Conservation (phyloP, 192 early-diverging fungal species). For the Phlyctochytrium bullatum region DNA sequence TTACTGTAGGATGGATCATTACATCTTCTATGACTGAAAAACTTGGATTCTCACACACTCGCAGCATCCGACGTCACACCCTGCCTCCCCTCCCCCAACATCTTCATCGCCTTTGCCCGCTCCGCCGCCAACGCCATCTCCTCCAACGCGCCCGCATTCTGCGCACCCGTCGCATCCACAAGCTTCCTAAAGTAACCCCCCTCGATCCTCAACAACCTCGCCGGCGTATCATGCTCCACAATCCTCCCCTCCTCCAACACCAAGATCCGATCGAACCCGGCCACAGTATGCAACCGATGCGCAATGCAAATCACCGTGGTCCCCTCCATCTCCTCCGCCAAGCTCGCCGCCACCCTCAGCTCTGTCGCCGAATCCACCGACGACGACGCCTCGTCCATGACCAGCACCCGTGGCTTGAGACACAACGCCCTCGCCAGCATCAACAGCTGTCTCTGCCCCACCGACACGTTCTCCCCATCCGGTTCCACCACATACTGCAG, state of each 20-base stretch:
- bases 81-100: no score
- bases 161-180: conserved; percentile 58
- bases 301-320: conserved; percentile 72
- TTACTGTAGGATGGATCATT: no score
- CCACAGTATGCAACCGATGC: conserved; percentile 63
- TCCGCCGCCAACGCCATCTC: no score
- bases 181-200: conserved; percentile 66
- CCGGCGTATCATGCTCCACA: conserved; percentile 65
- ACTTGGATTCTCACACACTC: no score
- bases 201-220: conserved; percentile 46
- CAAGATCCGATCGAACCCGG: conserved; percentile 62
- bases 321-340: conserved; percentile 54
- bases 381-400: conserved; percentile 71
- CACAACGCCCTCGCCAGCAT: conserved; percentile 47
- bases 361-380: conserved; percentile 69
- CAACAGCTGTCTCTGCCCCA: conserved; percentile 65
- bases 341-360: conserved; percentile 55
- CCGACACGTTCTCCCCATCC: conserved; percentile 78
- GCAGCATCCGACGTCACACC: no score
- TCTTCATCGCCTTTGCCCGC: no score
- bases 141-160: no score
- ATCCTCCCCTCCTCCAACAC: conserved; percentile 73
- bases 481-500: conserved; percentile 66
- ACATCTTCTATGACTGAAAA: no score
- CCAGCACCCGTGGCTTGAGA: conserved; percentile 45